phyloP scores from a whole-genome alignment of 331 rosid species.

The Malus hybrid region DNA sequence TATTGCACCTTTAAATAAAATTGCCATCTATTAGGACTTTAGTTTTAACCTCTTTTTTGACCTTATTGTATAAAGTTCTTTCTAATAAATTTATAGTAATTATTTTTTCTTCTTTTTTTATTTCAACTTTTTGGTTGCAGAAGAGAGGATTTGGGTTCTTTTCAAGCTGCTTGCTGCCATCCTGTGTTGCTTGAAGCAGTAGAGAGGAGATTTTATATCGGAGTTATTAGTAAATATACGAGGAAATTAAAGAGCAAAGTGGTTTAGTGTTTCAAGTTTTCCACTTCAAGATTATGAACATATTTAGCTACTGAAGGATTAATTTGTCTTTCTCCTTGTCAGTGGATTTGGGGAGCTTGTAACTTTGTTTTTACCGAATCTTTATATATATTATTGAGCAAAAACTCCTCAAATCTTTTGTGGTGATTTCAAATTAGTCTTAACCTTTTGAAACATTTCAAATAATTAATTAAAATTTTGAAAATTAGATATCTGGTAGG shows the following conservation, averaged over 20 bases:
- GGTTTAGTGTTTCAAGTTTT: neutral
- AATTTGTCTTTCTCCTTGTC: neutral
- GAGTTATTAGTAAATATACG: conserved; percentile 28
- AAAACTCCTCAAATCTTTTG: no score
- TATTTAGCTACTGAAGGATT: neutral
- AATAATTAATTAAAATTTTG: no score
- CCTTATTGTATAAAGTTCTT: neutral
- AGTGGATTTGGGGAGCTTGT: conserved; percentile 1
- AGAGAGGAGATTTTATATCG: neutral
- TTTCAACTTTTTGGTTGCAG: conserved; percentile 27
- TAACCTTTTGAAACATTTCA: no score
- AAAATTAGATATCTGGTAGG: no score
- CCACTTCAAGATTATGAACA: neutral
- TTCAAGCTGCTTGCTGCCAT: conserved; percentile 68
- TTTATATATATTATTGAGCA: neutral
- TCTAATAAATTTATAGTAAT: neutral
- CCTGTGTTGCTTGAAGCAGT: conserved; percentile 50
- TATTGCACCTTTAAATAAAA: neutral
- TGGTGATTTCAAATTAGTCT: no score
- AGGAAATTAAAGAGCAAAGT: neutral
- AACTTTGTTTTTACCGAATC: neutral
- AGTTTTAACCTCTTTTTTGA: neutral
- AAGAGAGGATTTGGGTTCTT: conserved; percentile 62
- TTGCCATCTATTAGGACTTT: neutral
- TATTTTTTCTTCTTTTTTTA: neutral